Base-by-base conservation (phyloP, 805 yeast species). In the Millerozyma miso region DNA sequence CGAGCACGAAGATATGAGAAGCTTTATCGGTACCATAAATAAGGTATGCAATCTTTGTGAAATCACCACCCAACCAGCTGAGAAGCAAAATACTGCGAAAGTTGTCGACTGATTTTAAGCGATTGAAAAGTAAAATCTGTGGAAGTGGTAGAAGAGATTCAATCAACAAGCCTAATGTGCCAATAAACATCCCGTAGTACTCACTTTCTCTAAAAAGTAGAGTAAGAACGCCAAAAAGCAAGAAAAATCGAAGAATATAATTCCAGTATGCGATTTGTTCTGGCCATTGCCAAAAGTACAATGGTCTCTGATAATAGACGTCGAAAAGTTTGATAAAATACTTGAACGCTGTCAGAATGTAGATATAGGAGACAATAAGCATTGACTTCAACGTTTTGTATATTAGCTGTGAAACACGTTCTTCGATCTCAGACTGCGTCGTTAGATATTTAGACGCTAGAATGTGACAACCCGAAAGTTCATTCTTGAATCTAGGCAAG, bases 41-140 rank as follows among this genome's bases (percentile, higher is more conserved):
- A 41, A 87, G 67, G 55, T 86, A 87, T 40, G 82, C 69, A 18
- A 88, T 77, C 59, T 90, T 90, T 32, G 88, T 76, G 33, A 83
- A 68, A 63, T 89, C 97, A 44, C 97, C 97, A 46, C 91, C 83
- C 3, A 89, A 68, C 97, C 97, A 89, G 54, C 90, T 83, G 15
- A 88, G 63, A 31, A 89, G 59, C 29, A 89, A 66, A 19, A 91
- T 78, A 39, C 81, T 69, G 54, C 88, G 83, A 66, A 89, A 89
- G 46, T 93, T 91, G 49, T 83, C 83, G 5, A 85, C 80, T 0
- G 88, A 77, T 52, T 80, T 79, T 19, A 83, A 53, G 43, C 88
- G 73, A 55, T 79, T 75, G 38, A 86, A 71, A 47, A 86, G 64
- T n/a, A 87, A 66, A 38, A 86, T 80, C 65, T 87, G 88, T 13